phyloP scores from a whole-genome alignment of 2,329 filamentous ascomycete genomes.

The Fonsecaea pugnacius region DNA sequence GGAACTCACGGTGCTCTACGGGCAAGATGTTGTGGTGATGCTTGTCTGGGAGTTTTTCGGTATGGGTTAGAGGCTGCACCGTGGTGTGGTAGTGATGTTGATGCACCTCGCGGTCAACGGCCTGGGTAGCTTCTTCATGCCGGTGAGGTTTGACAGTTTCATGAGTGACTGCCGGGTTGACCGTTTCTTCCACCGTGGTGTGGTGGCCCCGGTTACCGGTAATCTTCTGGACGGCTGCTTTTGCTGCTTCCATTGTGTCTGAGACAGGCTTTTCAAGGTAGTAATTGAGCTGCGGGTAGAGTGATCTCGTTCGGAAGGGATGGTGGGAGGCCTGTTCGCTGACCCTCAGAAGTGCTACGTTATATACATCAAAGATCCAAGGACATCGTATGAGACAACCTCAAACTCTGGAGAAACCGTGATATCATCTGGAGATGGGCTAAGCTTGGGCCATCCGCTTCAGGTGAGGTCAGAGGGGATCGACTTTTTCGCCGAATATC shows the following conservation, averaged over 20 bases:
- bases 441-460: background rate
- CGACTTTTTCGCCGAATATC: background rate
- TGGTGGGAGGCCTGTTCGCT: too few relatives aligned
- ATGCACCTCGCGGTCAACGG: constrained; percentile 70
- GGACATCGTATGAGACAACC: constrained; percentile 4
- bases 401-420: constrained; percentile 2
- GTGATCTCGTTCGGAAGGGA: background rate
- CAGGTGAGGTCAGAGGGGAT: constrained; percentile 15
- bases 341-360: background rate
- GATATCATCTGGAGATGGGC: constrained; percentile 15
- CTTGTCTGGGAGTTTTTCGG: constrained; percentile 63
- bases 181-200: constrained; percentile 71
- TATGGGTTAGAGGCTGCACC: constrained; percentile 65
- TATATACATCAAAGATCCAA: background rate
- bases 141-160: constrained; percentile 64
- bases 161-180: constrained; percentile 64
- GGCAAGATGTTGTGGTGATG: constrained; percentile 64
- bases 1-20: constrained; percentile 64
- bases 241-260: constrained; percentile 66
- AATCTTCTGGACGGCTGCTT: constrained; percentile 65
- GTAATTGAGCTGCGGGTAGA: background rate
- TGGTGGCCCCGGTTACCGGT: constrained; percentile 66
- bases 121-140: constrained; percentile 66
- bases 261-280: constrained; percentile 23
- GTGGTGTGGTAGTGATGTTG: constrained; percentile 74